Evolutionary conservation across 2,329 filamentous ascomycete species (phyloP), one percentile per base, ranked within the genome.

Genomic region (Fusarium gaditjirri): DNA sequence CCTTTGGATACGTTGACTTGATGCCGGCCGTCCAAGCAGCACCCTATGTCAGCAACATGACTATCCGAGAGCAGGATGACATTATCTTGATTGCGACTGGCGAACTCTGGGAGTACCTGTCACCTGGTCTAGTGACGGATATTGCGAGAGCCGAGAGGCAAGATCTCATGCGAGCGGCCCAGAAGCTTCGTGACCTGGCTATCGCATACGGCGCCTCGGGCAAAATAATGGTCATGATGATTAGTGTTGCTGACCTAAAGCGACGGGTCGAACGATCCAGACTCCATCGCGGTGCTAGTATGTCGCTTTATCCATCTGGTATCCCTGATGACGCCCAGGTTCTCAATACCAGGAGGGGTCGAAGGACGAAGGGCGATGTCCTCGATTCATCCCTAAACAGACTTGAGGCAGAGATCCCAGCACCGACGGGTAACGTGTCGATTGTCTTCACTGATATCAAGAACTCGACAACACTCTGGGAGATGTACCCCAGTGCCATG

Each of bases 401-500:
- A 52, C 90, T 98, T 35, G 94, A 96, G 73, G 91, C 93, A 58
- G 95, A 97, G 82, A 95, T 98, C 54, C 93, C 95, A 68, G 94
- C 96, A 17, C 96, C 96, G 1, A 94, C 91, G 3, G 95, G 95
- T 50, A 94, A 97, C 77, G 90, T 98, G 53, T 93, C 94, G 44
- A 94, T 99, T 78, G 94, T 97, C 54, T 99, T 99, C 80, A 99
- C 96, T 1, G 96, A 99, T 84, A 99, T 99, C 87, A 98, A 98
- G 86, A 97, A 95, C 83, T 98, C 95, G 29, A 99, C 96, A 2
- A 91, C 93, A 42, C 86, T 99, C 11, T 99, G 96, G 96, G 96
- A 99, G 82, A 94, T 94, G 60, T 97, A 95, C 79, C 94, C 95
- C 2, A 93, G 93, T 68, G 95, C 96, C 25, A 99, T 99, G 96